A percentile compares a stretch with the other conserved stretches of the same genome.
Evolutionary conservation across 331 rosid species (phyloP).

Genomic region (Acacia concinna): DNA sequence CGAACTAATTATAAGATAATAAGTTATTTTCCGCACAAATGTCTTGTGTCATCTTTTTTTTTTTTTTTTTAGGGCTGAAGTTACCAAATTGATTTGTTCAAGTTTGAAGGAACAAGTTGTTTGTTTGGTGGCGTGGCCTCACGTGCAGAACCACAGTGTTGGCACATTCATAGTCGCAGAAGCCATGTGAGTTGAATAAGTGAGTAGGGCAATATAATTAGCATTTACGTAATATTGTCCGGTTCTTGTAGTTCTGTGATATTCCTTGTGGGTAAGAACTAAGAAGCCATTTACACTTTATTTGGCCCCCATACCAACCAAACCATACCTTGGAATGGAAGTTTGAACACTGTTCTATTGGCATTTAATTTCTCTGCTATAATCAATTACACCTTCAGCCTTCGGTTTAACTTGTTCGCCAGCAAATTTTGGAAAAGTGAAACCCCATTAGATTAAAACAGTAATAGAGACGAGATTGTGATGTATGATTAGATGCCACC

Average conservation of each 20-base stretch:
- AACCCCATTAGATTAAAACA: not conserved
- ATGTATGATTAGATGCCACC: not conserved
- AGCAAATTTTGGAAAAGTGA: not conserved
- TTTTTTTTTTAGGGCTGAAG: no score
- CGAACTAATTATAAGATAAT: constrained; percentile 82
- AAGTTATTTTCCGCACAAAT: no score
- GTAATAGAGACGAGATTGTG: not conserved
- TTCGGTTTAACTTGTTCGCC: not conserved
- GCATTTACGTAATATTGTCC: not conserved
- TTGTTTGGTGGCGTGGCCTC: constrained; percentile 67
- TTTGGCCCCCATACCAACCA: not conserved
- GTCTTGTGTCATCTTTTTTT: not conserved
- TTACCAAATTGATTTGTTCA: not conserved
- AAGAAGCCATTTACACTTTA: not conserved
- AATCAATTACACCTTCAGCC: not conserved
- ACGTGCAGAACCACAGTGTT: constrained; percentile 68
- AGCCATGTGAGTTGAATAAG: constrained; percentile 69
- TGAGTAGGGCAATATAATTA: not conserved
- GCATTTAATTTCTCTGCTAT: not conserved
- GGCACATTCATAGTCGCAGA: constrained; percentile 70
- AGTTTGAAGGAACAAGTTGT: constrained; percentile 60
- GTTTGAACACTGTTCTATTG: not conserved
- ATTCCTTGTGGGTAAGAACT: not conserved
- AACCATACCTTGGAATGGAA: not conserved
- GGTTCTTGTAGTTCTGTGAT: not conserved